Conservation (phyloP, 2,329 filamentous ascomycete genomes). For the Diaporthe vaccinii region DNA sequence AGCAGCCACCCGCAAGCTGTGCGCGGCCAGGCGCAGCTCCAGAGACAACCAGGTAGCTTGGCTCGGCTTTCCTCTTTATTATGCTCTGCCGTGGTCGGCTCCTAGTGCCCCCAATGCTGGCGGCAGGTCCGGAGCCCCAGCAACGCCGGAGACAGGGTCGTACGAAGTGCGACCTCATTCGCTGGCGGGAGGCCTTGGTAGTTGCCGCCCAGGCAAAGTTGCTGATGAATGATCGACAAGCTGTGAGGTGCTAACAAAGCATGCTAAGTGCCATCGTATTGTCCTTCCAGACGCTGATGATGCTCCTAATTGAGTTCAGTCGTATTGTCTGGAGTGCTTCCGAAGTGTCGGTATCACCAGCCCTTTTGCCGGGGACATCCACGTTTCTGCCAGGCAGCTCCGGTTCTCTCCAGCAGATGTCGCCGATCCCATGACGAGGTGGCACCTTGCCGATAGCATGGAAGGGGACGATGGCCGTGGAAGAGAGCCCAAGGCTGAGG, state of each 20-base stretch:
- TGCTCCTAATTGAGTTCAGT: constrained; percentile 12
- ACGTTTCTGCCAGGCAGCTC: neutral
- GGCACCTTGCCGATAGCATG: constrained; percentile 5
- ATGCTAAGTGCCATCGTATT: constrained; percentile 21
- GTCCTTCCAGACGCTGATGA: neutral
- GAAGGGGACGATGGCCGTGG: neutral
- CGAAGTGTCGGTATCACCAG: constrained; percentile 29
- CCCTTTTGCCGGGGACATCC: neutral
- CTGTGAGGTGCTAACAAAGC: neutral
- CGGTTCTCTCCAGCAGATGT: neutral
- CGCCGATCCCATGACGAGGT: constrained; percentile 22
- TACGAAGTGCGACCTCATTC: neutral
- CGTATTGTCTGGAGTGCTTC: constrained; percentile 24
- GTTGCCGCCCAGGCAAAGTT: neutral
- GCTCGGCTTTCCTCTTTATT: constrained; percentile 18
- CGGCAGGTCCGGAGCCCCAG: constrained; percentile 22
- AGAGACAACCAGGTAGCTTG: constrained; percentile 2
- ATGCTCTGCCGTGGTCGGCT: constrained; percentile 7
- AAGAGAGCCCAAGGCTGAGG: constrained; percentile 1
- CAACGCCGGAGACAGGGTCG: constrained; percentile 18
- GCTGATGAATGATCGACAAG: constrained; percentile 15
- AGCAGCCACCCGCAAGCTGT: constrained; percentile 28
- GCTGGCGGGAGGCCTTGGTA: constrained; percentile 1
- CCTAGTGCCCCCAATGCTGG: constrained; percentile 6
- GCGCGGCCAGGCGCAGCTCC: constrained; percentile 13